Evolutionary conservation across 2,329 filamentous ascomycete genomes (phyloP), one percentile per base, ranked within the genome.

Genomic region (Plectosphaerella sp.): DNA sequence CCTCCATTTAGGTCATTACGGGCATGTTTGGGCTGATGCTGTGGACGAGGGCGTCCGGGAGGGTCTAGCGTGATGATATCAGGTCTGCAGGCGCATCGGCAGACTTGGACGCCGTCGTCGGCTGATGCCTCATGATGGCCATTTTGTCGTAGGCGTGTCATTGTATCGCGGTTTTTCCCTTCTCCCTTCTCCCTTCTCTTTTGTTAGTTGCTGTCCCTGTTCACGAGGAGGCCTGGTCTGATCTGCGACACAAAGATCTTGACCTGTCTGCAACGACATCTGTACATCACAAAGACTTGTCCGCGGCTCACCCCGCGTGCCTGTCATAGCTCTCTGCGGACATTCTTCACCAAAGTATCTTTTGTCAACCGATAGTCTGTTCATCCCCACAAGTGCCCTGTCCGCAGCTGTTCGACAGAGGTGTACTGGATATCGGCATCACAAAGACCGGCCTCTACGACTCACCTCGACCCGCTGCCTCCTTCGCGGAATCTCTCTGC

Each of bases 41-140:
- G 16, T 43, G 41, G 41, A 20, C 9, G 41, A 18, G n/a, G 41
- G 41, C 41, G 3, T 4, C 5, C 41, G n/a, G 16, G 41, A 20
- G 5, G 41, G 28, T 33, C 41, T 35, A 43, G 48, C 48, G 35
- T 25, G 48, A 49, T 49, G 48, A 49, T 42, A 49, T 49, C 48
- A 49, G 48, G 28, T 18, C 24, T 43, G 10, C 16, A 41, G 20
- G 47, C 36, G 47, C 47, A 20, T 48, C 33, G 47, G 20, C 3
- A 28, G 47, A 37, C 14, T 11, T 12, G 28, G 22, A 24, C 16
- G 14, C 12, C 46, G 37, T 48, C 45, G 35, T 48, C 47, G 24
- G 24, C 47, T 15, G 47, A 48, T 48, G 33, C n/a, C 43, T 16
- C 12, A 41, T 41, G 14, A 15, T 41, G 15, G 14, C 37, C 37